Base-by-base conservation (phyloP, 1,284 basidiomycete species). In the Boletellus deceptivus region DNA sequence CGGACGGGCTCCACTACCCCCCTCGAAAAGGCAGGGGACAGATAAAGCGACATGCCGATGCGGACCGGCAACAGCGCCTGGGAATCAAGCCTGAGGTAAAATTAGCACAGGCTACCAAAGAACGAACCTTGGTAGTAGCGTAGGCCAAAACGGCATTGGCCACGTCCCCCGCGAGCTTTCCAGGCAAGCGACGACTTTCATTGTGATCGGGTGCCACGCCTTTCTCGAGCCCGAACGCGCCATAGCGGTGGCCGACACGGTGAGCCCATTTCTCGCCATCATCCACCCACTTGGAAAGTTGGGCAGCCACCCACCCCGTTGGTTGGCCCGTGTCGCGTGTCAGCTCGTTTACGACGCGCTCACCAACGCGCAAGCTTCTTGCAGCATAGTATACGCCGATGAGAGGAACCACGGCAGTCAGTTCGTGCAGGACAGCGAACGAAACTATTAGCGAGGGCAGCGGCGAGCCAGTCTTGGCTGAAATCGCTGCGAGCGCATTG, bases 131-230 rank as follows among this genome's bases (percentile, higher is more conserved):
- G 53, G 88, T 89, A 6, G 83, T 72, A 2, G 84, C 84, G 66
- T 96, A 98, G 0, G 93, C 93, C 18, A 93, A 76, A 0, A 93
- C 81, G 0, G 85, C 84, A 60, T 91, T 88, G 10, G 85, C 84
- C 6, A 89, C 78, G 63, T 89, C 86, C 7, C 85, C 85, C 8
- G 80, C 83, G 36, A 89, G 65, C 25, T 50, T 76, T 75, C 80
- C 47, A 83, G 69, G 52, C 61, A 46, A 43, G 38, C 13, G 53
- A n/a, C 55, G 54, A 39, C 20, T 56, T 42, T 57, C 54, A 11
- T 51, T 48, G 49, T 33, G 39, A 39, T 56, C 44, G 8, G 31
- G 34, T 13, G 36, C 6, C 1, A 68, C 56, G 18, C 73, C 71
- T 70, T 89, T 89, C 58, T 84, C 79, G 59, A 84, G 89, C 14